Conservation (phyloP, 2,329 filamentous ascomycete species). For the Metarhizium sp. region DNA sequence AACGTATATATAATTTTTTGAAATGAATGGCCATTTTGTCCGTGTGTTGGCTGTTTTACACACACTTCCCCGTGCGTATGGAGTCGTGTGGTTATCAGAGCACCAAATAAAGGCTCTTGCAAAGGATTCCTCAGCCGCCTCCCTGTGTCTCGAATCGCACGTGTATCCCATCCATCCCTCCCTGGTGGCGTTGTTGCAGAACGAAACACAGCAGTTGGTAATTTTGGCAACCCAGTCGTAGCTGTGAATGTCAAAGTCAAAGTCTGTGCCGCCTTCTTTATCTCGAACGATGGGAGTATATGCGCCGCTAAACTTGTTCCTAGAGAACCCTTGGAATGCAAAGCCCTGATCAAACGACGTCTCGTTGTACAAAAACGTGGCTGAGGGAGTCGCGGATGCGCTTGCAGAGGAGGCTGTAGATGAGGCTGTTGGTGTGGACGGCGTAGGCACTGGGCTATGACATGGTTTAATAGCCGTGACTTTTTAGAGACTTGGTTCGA, state of each 20-base stretch:
- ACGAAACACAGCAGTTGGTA: conserved; percentile 14
- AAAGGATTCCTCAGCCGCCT: conserved; percentile 10
- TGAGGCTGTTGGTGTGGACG: too few relatives aligned
- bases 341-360: too few relatives aligned
- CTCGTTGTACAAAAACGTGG: too few relatives aligned
- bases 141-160: conserved; percentile 15
- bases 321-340: too few relatives aligned
- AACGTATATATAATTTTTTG: too few relatives aligned
- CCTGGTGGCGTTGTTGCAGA: conserved; percentile 14
- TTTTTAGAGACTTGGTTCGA: too few relatives aligned
- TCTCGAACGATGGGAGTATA: conserved; percentile 8
- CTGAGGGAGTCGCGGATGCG: too few relatives aligned
- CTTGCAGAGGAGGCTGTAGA: too few relatives aligned
- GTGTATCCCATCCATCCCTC: conserved; percentile 9
- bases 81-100: background rate
- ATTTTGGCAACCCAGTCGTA: conserved; percentile 13
- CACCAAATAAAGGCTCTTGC: conserved; percentile 17
- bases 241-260: conserved; percentile 11
- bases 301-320: too few relatives aligned
- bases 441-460: too few relatives aligned
- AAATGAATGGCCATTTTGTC: too few relatives aligned
- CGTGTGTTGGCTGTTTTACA: background rate
- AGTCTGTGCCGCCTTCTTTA: conserved; percentile 14
- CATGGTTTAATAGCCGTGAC: too few relatives aligned
- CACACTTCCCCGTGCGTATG: background rate